These are phyloP conservation scores for Trichothecium sympodiale DNA, from an alignment of 2,329 filamentous ascomycete genomes.

Conservation along the genomic window DNA sequence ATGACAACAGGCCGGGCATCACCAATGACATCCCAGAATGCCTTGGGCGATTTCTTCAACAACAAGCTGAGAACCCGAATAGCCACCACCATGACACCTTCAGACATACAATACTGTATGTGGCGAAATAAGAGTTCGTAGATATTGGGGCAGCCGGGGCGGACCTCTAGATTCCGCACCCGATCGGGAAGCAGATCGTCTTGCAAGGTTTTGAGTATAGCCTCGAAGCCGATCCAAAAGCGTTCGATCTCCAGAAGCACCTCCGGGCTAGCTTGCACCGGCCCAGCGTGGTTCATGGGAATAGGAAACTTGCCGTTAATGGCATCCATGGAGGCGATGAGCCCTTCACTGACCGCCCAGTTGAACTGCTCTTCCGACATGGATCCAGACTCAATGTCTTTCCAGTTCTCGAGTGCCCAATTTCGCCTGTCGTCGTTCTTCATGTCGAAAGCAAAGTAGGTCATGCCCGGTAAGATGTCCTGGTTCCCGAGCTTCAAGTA, in stretches of 20 bases:
- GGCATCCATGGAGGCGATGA: slow-evolving; percentile 54
- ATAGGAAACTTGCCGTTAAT: slow-evolving; percentile 34
- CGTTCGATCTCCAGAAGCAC: slow-evolving; percentile 42
- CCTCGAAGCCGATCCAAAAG: slow-evolving; percentile 70
- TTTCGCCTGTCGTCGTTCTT: slow-evolving; percentile 44
- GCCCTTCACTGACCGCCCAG: slow-evolving; percentile 68
- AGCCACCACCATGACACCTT: slow-evolving; percentile 53
- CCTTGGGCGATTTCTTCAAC: slow-evolving; percentile 62
- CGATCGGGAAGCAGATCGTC: slow-evolving; percentile 66
- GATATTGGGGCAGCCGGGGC: slow-evolving; percentile 46
- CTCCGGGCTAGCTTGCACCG: slow-evolving; percentile 14
- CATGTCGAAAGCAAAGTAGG: slow-evolving; percentile 63
- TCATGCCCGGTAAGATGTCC: slow-evolving; percentile 69
- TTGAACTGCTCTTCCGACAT: slow-evolving; percentile 71
- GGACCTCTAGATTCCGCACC: slow-evolving; percentile 67
- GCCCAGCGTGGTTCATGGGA: background rate
- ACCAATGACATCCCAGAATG: slow-evolving; percentile 83
- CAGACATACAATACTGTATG: slow-evolving; percentile 35
- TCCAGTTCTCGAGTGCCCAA: slow-evolving; percentile 28
- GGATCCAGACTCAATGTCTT: slow-evolving; percentile 40
- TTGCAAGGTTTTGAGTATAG: slow-evolving; percentile 64
- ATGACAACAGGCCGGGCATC: slow-evolving; percentile 70
- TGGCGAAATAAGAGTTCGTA: slow-evolving; percentile 52
- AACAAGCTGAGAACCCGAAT: slow-evolving; percentile 61
- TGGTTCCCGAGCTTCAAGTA: slow-evolving; percentile 66